Base-by-base conservation (phyloP, 1,139 yeast species). In the Lodderomyces metapsilosis region DNA sequence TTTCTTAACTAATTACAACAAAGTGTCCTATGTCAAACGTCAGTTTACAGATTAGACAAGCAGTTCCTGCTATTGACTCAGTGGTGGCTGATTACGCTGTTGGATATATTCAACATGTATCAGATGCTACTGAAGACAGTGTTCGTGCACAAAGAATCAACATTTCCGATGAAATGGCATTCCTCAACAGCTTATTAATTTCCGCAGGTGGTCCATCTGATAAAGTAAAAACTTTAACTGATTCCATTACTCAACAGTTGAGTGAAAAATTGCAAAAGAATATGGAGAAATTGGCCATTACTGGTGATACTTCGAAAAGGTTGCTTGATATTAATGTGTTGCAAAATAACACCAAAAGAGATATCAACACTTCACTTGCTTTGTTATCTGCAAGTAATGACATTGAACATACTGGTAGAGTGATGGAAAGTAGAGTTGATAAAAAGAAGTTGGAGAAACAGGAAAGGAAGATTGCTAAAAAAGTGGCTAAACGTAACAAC, bases 381-480 rank as follows among this genome's bases (percentile, higher is more conserved):
- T 63, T 86, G 57, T 65, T 88, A 40, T 87, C 85, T 52, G 89
- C 89, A 20, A 77, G 84, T 21, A 78, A 80, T 47, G 96, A 89
- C 58, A 84, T 92, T 52, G 97, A 91, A 48, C 94, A 91, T 51
- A 76, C 95, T 1, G 96, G 97, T 39, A 78, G 96, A 65, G 83
- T 84, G 54, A 85, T 89, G 70, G 98, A 92, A 62, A 83, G 94
- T 43, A 80, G 95, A 58, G 99, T 92, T 38, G 98, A 92, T 63
- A 86, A 84, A 73, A 91, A 89, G 81, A 92, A 92, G 65, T 79
- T 92, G 59, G 97, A 91, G 60, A 92, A 92, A 66, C 98, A 96
- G 46, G 98, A 92, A 69, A 80, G 91, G 58, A 92, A 92, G 72
- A 91, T 92, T 61, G 97, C 97, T 30, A 89, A 92, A 58, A 92